phyloP scores from a whole-genome alignment of 2,329 filamentous ascomycete species.

The Aspergillus pseudoviridinutans region DNA sequence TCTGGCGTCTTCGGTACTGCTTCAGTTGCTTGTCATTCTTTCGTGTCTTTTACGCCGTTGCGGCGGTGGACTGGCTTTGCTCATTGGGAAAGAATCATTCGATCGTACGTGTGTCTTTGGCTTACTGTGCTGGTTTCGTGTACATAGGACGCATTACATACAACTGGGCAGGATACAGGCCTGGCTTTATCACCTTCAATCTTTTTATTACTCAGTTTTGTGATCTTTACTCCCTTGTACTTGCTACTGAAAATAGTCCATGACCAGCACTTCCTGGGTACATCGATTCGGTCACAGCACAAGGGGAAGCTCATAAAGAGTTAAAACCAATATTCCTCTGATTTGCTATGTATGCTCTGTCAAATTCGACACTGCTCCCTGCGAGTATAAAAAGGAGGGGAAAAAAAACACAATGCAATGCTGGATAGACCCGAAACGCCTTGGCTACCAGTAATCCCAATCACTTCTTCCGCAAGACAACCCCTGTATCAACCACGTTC shows the following conservation, averaged over 20 bases:
- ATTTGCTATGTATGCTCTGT: neutral
- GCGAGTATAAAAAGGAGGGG: neutral
- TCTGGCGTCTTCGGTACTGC: slow-evolving; percentile 18
- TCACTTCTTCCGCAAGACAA: neutral
- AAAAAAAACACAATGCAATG: neutral
- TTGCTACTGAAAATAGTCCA: neutral
- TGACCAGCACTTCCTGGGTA: too few species aligned
- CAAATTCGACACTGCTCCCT: neutral
- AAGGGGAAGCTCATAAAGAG: neutral
- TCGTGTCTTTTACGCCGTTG: slow-evolving; percentile 3
- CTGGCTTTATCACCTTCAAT: neutral
- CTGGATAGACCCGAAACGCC: slow-evolving; percentile 5
- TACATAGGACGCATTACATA: slow-evolving; percentile 3
- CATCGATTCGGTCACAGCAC: too few species aligned
- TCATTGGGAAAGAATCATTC: slow-evolving; percentile 1
- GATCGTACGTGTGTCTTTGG: neutral
- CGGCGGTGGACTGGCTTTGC: neutral
- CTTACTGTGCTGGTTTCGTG: neutral
- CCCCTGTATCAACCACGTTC: neutral
- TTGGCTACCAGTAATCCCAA: neutral
- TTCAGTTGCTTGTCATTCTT: slow-evolving; percentile 3
- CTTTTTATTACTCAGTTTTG: neutral
- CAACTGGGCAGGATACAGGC: neutral
- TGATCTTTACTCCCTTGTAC: too few species aligned
- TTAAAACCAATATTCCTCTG: neutral